phyloP scores from a whole-genome alignment of 2,329 filamentous ascomycete species.

The Alternaria gansuensis region DNA sequence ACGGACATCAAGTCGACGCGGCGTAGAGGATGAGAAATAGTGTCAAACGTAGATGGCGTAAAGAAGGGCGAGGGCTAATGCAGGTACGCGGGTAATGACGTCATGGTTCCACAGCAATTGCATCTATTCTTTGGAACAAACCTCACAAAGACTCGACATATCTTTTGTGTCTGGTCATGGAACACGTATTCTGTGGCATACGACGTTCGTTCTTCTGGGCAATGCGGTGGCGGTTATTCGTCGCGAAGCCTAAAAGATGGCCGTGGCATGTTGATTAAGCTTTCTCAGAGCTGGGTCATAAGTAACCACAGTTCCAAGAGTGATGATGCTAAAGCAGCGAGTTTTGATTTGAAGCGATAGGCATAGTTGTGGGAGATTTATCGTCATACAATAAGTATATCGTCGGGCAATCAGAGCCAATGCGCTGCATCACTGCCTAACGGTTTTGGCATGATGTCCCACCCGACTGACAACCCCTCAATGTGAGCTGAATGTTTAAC shows the following conservation, averaged over 20 bases:
- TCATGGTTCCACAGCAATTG: conserved; percentile 13
- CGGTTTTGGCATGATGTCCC: conserved; percentile 62
- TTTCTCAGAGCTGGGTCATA: not conserved
- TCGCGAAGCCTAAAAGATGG: too few species aligned
- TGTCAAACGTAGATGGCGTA: not conserved
- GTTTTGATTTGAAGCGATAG: not conserved
- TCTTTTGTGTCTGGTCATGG: too few species aligned
- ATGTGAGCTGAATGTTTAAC: conserved; percentile 61
- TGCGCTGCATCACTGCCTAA: conserved; percentile 59
- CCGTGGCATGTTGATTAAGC: not conserved
- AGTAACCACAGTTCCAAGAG: too few species aligned
- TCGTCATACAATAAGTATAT: not conserved
- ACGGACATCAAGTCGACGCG: not conserved
- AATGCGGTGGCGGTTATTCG: too few species aligned
- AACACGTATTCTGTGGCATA: not conserved
- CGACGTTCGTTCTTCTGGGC: not conserved
- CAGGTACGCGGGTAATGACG: conserved; percentile 18
- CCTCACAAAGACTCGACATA: not conserved
- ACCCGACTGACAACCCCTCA: conserved; percentile 58
- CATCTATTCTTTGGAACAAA: not conserved
- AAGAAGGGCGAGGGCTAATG: conserved; percentile 11
- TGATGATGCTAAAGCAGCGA: too few species aligned
- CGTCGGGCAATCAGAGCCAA: conserved; percentile 42
- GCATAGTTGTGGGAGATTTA: not conserved
- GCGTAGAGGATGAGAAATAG: not conserved